phyloP scores from a whole-genome alignment of 2,329 filamentous ascomycete genomes.

The Meredithiella fracta region DNA sequence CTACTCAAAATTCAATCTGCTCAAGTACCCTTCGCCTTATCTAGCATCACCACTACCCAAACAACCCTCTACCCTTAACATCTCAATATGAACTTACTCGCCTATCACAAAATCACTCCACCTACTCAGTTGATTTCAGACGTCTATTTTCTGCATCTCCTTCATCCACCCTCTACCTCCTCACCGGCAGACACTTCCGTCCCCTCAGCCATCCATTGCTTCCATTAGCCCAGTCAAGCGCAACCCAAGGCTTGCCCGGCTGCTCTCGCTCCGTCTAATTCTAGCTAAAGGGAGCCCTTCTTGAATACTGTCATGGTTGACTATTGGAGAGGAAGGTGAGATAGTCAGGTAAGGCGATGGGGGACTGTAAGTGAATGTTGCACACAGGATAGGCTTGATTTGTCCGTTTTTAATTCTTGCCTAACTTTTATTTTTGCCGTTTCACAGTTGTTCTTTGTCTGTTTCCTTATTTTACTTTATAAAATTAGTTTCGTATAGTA shows the following conservation, averaged over 20 bases:
- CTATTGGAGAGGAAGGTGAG: too few species aligned
- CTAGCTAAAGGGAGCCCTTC: too few species aligned
- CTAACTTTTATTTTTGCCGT: conserved; percentile 6
- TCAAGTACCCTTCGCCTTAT: too few species aligned
- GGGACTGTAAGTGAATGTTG: background rate
- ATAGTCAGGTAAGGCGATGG: too few species aligned
- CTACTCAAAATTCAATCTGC: too few species aligned
- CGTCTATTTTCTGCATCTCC: background rate
- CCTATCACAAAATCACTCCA: background rate
- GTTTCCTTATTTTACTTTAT: background rate
- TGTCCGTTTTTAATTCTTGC: conserved; percentile 1
- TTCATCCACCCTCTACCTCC: background rate
- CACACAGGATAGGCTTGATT: background rate
- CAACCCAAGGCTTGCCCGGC: background rate
- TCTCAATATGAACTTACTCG: too few species aligned
- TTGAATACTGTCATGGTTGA: too few species aligned
- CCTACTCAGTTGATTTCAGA: background rate
- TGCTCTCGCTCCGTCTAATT: too few species aligned
- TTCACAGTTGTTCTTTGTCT: background rate
- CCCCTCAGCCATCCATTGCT: background rate
- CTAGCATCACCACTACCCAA: too few species aligned
- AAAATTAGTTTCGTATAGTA: background rate
- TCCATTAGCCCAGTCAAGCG: background rate
- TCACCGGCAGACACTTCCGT: background rate
- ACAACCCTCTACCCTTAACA: too few species aligned